Conservation (phyloP, 192 early-diverging fungal genomes). For the Umbelopsis isabellina region DNA sequence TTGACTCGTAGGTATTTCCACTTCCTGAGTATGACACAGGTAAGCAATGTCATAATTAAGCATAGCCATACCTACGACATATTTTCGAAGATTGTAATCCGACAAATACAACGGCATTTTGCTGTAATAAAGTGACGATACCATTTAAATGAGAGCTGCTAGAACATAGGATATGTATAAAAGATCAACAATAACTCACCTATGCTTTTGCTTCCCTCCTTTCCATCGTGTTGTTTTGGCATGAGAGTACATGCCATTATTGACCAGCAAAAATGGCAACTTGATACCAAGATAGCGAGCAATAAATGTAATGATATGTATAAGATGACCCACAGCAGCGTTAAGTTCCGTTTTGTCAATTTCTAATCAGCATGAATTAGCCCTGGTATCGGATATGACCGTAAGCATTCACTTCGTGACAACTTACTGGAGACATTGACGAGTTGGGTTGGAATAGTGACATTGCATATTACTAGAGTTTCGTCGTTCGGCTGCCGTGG, state of each 20-base stretch:
- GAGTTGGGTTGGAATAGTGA: slow-evolving; percentile 25
- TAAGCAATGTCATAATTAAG: slow-evolving; percentile 64
- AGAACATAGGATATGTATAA: neutral
- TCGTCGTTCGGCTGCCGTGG: slow-evolving; percentile 26
- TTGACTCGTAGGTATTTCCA: slow-evolving; percentile 48
- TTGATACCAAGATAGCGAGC: slow-evolving; percentile 58
- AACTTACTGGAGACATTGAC: slow-evolving; percentile 38
- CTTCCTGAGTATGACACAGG: slow-evolving; percentile 59
- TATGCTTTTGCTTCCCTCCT: slow-evolving; percentile 8
- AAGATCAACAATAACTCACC: neutral
- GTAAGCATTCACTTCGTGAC: neutral
- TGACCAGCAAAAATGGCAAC: slow-evolving; percentile 46
- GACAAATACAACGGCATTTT: slow-evolving; percentile 51
- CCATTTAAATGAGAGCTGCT: neutral
- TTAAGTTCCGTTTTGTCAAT: slow-evolving; percentile 50
- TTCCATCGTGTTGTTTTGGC: neutral
- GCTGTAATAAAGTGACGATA: slow-evolving; percentile 19
- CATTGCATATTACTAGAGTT: slow-evolving; percentile 25
- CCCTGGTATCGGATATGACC: neutral
- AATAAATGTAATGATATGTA: slow-evolving; percentile 51
- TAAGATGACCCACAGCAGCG: slow-evolving; percentile 55
- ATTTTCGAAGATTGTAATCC: slow-evolving; percentile 43
- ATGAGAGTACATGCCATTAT: slow-evolving; percentile 25
- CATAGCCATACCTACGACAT: slow-evolving; percentile 52
- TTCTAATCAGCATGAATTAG: neutral